phyloP scores from a whole-genome alignment of 1,139 yeast species.

The Yamadazyma jaroonii region DNA sequence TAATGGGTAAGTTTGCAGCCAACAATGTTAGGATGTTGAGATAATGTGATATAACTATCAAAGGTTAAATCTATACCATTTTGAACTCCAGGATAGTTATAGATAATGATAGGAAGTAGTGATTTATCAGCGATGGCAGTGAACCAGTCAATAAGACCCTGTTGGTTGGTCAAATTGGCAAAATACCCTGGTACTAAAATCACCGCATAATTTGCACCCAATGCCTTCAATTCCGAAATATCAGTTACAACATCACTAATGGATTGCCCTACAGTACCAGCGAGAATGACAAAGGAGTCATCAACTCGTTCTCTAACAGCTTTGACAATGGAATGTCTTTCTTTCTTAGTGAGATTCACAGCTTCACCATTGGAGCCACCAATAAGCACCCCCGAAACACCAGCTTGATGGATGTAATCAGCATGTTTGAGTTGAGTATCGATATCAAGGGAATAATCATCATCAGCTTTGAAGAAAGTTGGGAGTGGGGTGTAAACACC shows the following conservation, averaged over 20 bases:
- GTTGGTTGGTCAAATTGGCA: conserved; percentile 33
- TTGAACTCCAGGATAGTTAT: conserved; percentile 48
- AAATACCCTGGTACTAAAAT: conserved; percentile 46
- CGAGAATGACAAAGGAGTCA: conserved; percentile 21
- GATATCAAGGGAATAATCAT: conserved; percentile 26
- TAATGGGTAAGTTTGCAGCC: conserved; percentile 42
- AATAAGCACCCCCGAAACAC: conserved; percentile 32
- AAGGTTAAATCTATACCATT: conserved; percentile 35
- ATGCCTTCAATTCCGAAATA: conserved; percentile 27
- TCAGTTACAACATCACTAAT: conserved; percentile 26
- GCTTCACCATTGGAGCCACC: conserved; percentile 47
- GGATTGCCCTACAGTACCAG: conserved; percentile 28
- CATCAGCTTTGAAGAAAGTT: conserved; percentile 34
- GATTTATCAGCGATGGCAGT: conserved; percentile 39
- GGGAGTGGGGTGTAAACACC: conserved; percentile 39
- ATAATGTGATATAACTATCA: conserved; percentile 31
- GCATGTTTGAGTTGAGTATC: conserved; percentile 34
- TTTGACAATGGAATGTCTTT: conserved; percentile 31
- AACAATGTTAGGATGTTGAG: conserved; percentile 35
- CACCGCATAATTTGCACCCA: conserved; percentile 43
- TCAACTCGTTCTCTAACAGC: conserved; percentile 31
- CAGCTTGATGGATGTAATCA: conserved; percentile 24
- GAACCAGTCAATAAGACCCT: conserved; percentile 42
- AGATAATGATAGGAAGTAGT: conserved; percentile 41
- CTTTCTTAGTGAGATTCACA: conserved; percentile 40